phyloP scores from a whole-genome alignment of 2,329 filamentous ascomycete genomes.

The Laburnicola sp. region DNA sequence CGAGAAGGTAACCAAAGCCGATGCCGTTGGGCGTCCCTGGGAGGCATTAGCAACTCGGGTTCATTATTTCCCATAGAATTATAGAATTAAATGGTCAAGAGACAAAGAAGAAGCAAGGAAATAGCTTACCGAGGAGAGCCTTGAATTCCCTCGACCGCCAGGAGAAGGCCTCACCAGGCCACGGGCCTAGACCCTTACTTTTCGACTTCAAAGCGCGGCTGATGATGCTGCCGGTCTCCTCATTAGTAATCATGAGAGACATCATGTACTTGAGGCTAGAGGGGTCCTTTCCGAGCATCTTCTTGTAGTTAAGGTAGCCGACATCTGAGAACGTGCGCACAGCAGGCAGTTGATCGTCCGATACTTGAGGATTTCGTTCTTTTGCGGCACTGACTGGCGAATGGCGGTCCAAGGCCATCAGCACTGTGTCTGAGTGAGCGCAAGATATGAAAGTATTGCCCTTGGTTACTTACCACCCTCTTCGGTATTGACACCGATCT shows the following conservation, averaged over 20 bases:
- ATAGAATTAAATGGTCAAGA: not conserved
- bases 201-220: slow-evolving; percentile 12
- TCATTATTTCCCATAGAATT: not conserved
- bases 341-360: slow-evolving; percentile 13
- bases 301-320: slow-evolving; percentile 12
- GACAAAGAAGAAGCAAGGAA: not conserved
- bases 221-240: slow-evolving; percentile 18
- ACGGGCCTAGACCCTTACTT: slow-evolving; percentile 12
- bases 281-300: slow-evolving; percentile 4
- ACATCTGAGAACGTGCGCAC: slow-evolving; percentile 25
- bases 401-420: slow-evolving; percentile 20
- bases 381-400: slow-evolving; percentile 16
- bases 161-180: slow-evolving; percentile 23
- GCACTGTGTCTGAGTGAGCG: slow-evolving; percentile 3
- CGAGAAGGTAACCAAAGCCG: slow-evolving; percentile 13
- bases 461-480: slow-evolving; percentile 11
- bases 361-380: slow-evolving; percentile 15
- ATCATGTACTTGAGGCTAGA: slow-evolving; percentile 22
- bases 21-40: slow-evolving; percentile 5
- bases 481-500: slow-evolving; percentile 17
- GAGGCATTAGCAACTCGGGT: not conserved
- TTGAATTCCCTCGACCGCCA: slow-evolving; percentile 13
- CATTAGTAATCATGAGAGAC: slow-evolving; percentile 18
- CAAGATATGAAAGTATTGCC: not conserved
- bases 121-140: slow-evolving; percentile 21